Evolutionary conservation across 169 alveolate species (phyloP), one percentile per base, ranked within the genome.

Genomic region (Plasmodium fragile): DNA sequence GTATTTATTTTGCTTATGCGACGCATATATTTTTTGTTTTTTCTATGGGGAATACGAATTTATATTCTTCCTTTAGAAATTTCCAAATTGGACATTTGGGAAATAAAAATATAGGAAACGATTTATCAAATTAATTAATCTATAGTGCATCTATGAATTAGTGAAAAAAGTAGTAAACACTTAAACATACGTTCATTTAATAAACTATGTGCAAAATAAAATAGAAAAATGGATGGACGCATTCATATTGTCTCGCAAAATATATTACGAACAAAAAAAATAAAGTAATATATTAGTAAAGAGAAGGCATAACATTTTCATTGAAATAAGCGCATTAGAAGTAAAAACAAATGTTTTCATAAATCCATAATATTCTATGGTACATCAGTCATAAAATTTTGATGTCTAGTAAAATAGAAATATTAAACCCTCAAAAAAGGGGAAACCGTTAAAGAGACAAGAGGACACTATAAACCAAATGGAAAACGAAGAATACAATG

Each of bases 401-500:
- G 13, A 72, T 16, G 59, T 82, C 45, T 16, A 73, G 28, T 59
- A 87, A 22, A 55, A 77, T 78, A 78, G 65, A 78, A 87, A 87
- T 87, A 87, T 71, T 55, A 78, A 78, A 78, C 72, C 52, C 52
- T 36, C 13, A 36, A 65, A 78, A 78, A 79, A 78, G 53, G 53
- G 89, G 49, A 39, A 72, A 69, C 39, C 59, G 70, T 79, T 34
- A 39, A 78, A 78, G 28, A 65, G 43, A 78, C 49, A 87, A 78
- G 43, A 87, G 81, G 52, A 55, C 81, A 78, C 45, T 39, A 53
- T 36, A 77, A 69, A 77, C 49, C 65, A 87, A 53, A 78, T 59
- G 55, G 93, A 87, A 41, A 87, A 87, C 71, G 90, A 87, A 25
- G 93, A 87, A 78, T 87, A 78, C 52, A 87, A 77, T 77, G 52